Evolutionary conservation across 1,284 basidiomycete species (phyloP).

Genomic region (Heterobasidion annosum): DNA sequence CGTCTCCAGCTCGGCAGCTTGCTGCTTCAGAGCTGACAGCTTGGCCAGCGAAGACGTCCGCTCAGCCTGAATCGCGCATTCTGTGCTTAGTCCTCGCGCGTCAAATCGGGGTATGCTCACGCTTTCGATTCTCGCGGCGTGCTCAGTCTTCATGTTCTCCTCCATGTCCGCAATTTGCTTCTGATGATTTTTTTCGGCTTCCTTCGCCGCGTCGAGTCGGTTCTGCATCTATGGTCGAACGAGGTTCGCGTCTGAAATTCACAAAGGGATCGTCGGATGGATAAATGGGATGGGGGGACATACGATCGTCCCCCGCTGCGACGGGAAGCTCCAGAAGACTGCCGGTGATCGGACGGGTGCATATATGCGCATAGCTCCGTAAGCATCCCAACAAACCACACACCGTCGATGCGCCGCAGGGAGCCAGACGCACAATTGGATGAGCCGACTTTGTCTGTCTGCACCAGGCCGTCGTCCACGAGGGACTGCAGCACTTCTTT

Average conservation of each 20-base stretch:
- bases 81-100: neutral
- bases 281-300: slow-evolving; percentile 12
- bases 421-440: slow-evolving; percentile 67
- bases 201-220: slow-evolving; percentile 46
- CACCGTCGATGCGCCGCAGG: neutral
- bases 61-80: slow-evolving; percentile 34
- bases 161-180: slow-evolving; percentile 31
- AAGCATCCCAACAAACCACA: neutral
- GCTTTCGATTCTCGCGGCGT: slow-evolving; percentile 50
- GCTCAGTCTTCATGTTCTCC: slow-evolving; percentile 39
- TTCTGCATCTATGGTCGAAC: slow-evolving; percentile 40
- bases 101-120: slow-evolving; percentile 29
- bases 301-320: slow-evolving; percentile 73
- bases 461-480: slow-evolving; percentile 76
- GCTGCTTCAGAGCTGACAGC: slow-evolving; percentile 41
- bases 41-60: slow-evolving; percentile 41
- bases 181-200: slow-evolving; percentile 34
- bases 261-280: neutral
- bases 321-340: slow-evolving; percentile 94
- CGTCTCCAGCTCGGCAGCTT: slow-evolving; percentile 48
- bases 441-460: slow-evolving; percentile 83
- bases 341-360: neutral
- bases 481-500: slow-evolving; percentile 84
- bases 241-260: too few relatives aligned
- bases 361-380: slow-evolving; percentile 22